A percentile compares a stretch with the other conserved stretches of the same genome.
These are phyloP conservation scores for Hansenula lynferdii DNA, from an alignment of 1,139 yeast genomes.

Conservation along the genomic window DNA sequence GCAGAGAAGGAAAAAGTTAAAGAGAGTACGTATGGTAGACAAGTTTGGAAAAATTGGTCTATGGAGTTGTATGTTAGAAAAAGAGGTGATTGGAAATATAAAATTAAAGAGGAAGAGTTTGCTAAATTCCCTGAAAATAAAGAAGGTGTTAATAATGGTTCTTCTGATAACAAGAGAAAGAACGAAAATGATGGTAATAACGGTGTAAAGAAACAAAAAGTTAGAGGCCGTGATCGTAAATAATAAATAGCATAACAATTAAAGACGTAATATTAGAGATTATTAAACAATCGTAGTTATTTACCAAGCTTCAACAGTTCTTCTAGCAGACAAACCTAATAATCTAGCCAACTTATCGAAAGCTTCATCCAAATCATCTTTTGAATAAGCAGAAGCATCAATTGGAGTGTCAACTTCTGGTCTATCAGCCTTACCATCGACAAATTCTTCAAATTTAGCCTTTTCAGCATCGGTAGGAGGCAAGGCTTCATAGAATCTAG, in stretches of 20 bases:
- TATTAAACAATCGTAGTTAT: too few relatives aligned
- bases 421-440: constrained; percentile 38
- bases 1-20: constrained; percentile 66
- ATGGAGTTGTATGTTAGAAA: constrained; percentile 74
- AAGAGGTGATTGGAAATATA: constrained; percentile 77
- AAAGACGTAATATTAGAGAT: background rate
- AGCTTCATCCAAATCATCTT: constrained; percentile 43
- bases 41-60: constrained; percentile 95
- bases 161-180: constrained; percentile 11
- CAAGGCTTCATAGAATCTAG: constrained; percentile 66
- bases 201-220: constrained; percentile 23
- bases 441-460: constrained; percentile 39
- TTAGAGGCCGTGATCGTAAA: constrained; percentile 28
- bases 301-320: constrained; percentile 49
- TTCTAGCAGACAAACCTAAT: constrained; percentile 56
- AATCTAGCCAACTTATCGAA: constrained; percentile 64
- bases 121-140: constrained; percentile 36
- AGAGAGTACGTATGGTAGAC: constrained; percentile 80
- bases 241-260: too few relatives aligned
- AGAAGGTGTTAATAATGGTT: constrained; percentile 1
- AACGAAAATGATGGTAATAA: background rate
- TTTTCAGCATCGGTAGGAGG: constrained; percentile 47
- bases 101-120: constrained; percentile 67
- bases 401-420: constrained; percentile 28
- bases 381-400: constrained; percentile 32